Conservation (phyloP, 164 flowering plant genomes). For the Malania oleifera region DNA sequence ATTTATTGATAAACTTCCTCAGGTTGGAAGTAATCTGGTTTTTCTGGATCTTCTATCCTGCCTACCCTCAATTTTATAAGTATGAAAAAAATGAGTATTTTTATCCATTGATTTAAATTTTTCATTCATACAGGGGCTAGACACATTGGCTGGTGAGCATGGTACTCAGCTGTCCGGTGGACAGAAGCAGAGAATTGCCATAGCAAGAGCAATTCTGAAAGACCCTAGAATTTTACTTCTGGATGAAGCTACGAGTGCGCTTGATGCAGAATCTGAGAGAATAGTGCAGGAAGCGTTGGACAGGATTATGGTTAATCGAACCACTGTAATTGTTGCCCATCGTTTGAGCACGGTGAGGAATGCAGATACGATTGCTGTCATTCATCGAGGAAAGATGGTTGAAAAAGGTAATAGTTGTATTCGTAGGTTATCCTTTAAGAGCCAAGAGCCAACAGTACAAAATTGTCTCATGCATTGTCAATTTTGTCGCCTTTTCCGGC, state of each 20-base stretch:
- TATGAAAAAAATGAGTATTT: background rate
- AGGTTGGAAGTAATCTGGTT: conserved; percentile 25
- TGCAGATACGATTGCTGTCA: conserved; percentile 61
- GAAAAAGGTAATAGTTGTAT: conserved; percentile 43
- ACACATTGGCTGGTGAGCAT: conserved; percentile 77
- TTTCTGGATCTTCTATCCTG: background rate
- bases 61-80: background rate
- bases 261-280: conserved; percentile 65
- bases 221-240: conserved; percentile 55
- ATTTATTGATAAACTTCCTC: conserved; percentile 47
- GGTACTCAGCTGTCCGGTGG: conserved; percentile 85
- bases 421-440: too few relatives aligned
- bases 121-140: conserved; percentile 43
- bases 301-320: conserved; percentile 53
- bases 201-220: conserved; percentile 73
- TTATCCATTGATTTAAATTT: too few relatives aligned
- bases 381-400: conserved; percentile 57
- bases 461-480: too few relatives aligned
- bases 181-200: conserved; percentile 74
- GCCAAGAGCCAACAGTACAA: too few relatives aligned
- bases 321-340: conserved; percentile 60
- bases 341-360: conserved; percentile 59
- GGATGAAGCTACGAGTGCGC: conserved; percentile 75
- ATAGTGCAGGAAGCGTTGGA: conserved; percentile 62
- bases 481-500: too few relatives aligned